Conservation (phyloP, 441 rosid species). For the Populus hybrid region DNA sequence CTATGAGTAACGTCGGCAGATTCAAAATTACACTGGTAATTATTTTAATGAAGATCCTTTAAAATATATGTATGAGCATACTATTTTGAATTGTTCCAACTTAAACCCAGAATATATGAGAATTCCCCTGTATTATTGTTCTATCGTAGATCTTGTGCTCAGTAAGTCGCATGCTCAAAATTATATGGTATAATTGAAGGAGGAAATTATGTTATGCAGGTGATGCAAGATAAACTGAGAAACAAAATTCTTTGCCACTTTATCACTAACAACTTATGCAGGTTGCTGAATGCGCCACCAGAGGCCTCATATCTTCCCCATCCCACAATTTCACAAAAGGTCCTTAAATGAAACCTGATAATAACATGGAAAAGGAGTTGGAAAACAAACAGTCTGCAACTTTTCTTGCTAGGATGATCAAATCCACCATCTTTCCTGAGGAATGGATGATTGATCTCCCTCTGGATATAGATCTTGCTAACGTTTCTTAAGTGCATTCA, state of each 20-base stretch:
- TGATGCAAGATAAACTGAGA: background rate
- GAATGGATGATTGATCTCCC: constrained; percentile 1
- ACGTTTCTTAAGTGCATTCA: constrained; percentile 72
- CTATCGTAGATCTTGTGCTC: background rate
- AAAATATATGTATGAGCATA: background rate
- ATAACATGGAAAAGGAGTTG: background rate
- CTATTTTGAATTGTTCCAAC: background rate
- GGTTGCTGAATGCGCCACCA: background rate
- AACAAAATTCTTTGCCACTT: background rate
- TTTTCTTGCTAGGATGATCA: constrained; percentile 14
- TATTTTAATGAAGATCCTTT: background rate
- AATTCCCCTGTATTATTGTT: background rate
- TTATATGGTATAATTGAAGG: background rate
- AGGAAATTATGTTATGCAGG: background rate
- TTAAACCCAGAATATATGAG: background rate
- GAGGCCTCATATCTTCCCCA: background rate
- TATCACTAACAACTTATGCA: background rate
- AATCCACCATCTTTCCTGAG: constrained; percentile 9
- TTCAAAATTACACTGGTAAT: background rate
- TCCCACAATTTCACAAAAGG: background rate
- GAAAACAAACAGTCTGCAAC: constrained; percentile 9
- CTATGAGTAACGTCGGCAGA: background rate
- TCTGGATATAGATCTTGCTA: constrained; percentile 18
- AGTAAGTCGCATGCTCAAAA: background rate
- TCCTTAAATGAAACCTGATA: background rate